These are phyloP conservation scores for Rhododendron molle DNA, from an alignment of 148 eudicot genomes.

Conservation along the genomic window DNA sequence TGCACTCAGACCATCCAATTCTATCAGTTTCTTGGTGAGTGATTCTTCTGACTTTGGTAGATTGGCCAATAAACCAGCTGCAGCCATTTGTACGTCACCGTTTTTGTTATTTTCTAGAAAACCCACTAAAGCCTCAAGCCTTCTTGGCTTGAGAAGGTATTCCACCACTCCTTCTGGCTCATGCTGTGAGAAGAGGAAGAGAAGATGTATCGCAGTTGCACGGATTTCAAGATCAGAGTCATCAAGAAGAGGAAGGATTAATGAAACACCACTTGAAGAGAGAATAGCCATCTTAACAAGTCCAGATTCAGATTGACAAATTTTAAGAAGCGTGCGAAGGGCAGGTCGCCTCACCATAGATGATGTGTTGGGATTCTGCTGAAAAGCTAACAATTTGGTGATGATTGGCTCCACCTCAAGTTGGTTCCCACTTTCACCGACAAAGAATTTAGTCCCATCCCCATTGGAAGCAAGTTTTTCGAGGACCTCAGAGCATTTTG, in stretches of 20 bases:
- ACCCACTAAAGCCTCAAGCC: slow-evolving; percentile 36
- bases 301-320: slow-evolving; percentile 28
- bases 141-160: slow-evolving; percentile 37
- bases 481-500: slow-evolving; percentile 32
- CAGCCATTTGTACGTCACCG: slow-evolving; percentile 34
- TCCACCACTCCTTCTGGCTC: slow-evolving; percentile 35
- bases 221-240: slow-evolving; percentile 29
- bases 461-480: slow-evolving; percentile 33
- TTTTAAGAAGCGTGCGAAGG: slow-evolving; percentile 25
- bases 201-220: slow-evolving; percentile 28
- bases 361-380: slow-evolving; percentile 22
- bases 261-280: slow-evolving; percentile 29
- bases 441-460: slow-evolving; percentile 30
- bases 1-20: slow-evolving; percentile 29
- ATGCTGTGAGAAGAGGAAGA: slow-evolving; percentile 40
- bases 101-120: slow-evolving; percentile 29
- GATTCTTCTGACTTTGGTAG: slow-evolving; percentile 30
- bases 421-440: slow-evolving; percentile 23
- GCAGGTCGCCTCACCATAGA: slow-evolving; percentile 26
- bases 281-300: slow-evolving; percentile 34
- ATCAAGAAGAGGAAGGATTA: slow-evolving; percentile 33
- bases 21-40: slow-evolving; percentile 21
- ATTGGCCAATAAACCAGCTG: slow-evolving; percentile 44
- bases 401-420: slow-evolving; percentile 26
- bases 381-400: slow-evolving; percentile 22